These are phyloP conservation scores for Eucalyptus sp. DNA, from an alignment of 345 rosid genomes.

Conservation along the genomic window DNA sequence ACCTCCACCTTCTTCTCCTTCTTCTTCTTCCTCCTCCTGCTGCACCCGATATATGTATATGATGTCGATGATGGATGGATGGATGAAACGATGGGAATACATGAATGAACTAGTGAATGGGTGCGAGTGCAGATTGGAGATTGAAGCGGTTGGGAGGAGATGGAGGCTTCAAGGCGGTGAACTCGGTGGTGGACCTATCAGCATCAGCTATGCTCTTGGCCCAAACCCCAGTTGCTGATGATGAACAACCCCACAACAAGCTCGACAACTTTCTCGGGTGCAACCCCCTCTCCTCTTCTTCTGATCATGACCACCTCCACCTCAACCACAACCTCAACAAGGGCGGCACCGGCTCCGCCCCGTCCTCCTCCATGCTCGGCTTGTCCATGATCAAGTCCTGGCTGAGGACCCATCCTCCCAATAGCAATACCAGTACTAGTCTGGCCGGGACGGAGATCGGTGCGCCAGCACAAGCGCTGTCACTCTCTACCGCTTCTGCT, in stretches of 20 bases:
- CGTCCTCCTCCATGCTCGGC: slow-evolving; percentile 26
- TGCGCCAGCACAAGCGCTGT: slow-evolving; percentile 15
- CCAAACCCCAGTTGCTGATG: background rate
- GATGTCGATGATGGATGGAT: background rate
- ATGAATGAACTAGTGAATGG: background rate
- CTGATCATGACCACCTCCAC: background rate
- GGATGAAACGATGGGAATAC: background rate
- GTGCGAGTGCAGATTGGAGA: slow-evolving; percentile 42
- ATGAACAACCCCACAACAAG: slow-evolving; percentile 38
- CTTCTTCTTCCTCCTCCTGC: background rate
- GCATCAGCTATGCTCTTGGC: background rate
- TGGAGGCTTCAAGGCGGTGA: background rate
- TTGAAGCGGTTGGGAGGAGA: slow-evolving; percentile 32
- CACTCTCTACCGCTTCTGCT: slow-evolving; percentile 12
- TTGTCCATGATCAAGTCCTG: slow-evolving; percentile 82
- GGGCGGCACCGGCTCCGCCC: background rate
- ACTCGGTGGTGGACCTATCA: background rate
- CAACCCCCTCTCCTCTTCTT: slow-evolving; percentile 19
- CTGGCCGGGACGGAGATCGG: background rate
- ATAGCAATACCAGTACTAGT: background rate
- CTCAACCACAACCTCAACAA: background rate
- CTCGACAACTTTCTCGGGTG: slow-evolving; percentile 76
- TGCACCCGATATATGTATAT: background rate
- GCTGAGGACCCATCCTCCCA: slow-evolving; percentile 51
- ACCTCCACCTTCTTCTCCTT: background rate